A percentile compares a stretch with the other conserved stretches of the same genome.
These are phyloP conservation scores for Boletus sensibilis DNA, from an alignment of 768 basidiomycete species.

Conservation along the genomic window DNA sequence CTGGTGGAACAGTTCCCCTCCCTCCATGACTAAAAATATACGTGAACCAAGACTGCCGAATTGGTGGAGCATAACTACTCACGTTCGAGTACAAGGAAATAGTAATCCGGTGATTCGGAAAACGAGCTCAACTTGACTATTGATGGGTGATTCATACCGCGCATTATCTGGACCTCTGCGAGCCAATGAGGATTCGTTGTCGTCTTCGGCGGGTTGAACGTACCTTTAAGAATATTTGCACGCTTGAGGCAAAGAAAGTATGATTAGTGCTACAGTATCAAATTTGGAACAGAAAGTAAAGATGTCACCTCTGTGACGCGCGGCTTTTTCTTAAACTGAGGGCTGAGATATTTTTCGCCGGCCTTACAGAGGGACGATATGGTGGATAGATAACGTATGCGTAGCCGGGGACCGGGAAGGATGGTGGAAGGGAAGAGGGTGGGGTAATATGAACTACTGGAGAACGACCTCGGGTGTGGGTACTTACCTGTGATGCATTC, in stretches of 20 bases:
- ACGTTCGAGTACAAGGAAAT: slow-evolving; percentile 93
- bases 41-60: slow-evolving; percentile 9
- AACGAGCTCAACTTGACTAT: slow-evolving; percentile 92
- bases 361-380: slow-evolving; percentile 52
- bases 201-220: not conserved
- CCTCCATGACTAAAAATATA: slow-evolving; percentile 76
- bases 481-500: slow-evolving; percentile 85
- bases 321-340: slow-evolving; percentile 95
- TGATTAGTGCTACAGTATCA: slow-evolving; percentile 18
- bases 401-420: slow-evolving; percentile 19
- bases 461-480: slow-evolving; percentile 13
- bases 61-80: slow-evolving; percentile 32
- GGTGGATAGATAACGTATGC: slow-evolving; percentile 14
- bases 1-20: slow-evolving; percentile 97
- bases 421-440: slow-evolving; percentile 12
- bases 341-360: slow-evolving; percentile 90
- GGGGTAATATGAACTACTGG: slow-evolving; percentile 31
- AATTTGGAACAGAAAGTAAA: slow-evolving; percentile 19
- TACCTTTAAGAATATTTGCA: slow-evolving; percentile 94
- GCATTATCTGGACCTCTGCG: slow-evolving; percentile 98
- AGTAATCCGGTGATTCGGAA: slow-evolving; percentile 89
- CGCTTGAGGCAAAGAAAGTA: slow-evolving; percentile 52
- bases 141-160: slow-evolving; percentile 86
- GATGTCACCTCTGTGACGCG: slow-evolving; percentile 90
- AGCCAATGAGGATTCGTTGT: slow-evolving; percentile 3